Conservation (phyloP, 2,329 filamentous ascomycete species). For the Neocatenulostroma microsporum region DNA sequence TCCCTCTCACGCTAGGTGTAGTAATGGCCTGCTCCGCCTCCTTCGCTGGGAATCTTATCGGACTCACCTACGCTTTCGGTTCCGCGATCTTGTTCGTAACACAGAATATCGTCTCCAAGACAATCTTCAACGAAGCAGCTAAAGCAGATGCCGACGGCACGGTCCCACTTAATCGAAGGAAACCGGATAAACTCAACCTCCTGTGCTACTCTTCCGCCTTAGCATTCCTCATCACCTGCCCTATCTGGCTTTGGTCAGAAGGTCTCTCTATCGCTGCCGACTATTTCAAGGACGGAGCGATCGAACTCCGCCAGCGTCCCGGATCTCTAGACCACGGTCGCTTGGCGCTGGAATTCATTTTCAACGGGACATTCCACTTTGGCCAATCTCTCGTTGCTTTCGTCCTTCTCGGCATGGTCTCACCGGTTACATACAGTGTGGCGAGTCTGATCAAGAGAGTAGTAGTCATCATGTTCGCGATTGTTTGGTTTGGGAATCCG, state of each 20-base stretch:
- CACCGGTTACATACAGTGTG: slow-evolving; percentile 93
- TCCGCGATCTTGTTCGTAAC: slow-evolving; percentile 95
- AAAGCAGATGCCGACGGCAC: slow-evolving; percentile 69
- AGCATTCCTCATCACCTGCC: slow-evolving; percentile 78
- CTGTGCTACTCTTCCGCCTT: slow-evolving; percentile 94
- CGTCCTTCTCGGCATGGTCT: slow-evolving; percentile 82
- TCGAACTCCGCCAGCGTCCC: slow-evolving; percentile 68
- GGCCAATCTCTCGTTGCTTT: slow-evolving; percentile 95
- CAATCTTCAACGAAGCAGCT: slow-evolving; percentile 90
- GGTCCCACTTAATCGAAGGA: slow-evolving; percentile 57
- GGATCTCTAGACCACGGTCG: slow-evolving; percentile 59
- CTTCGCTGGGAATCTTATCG: slow-evolving; percentile 80
- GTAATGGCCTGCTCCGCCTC: slow-evolving; percentile 92
- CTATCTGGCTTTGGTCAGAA: slow-evolving; percentile 91
- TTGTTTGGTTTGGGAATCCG: slow-evolving; percentile 89
- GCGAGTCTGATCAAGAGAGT: slow-evolving; percentile 95
- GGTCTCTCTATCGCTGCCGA: slow-evolving; percentile 70
- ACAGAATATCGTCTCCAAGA: slow-evolving; percentile 98
- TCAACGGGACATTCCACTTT: slow-evolving; percentile 96
- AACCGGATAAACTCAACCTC: slow-evolving; percentile 93
- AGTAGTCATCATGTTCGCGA: slow-evolving; percentile 89
- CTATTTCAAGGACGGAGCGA: slow-evolving; percentile 70
- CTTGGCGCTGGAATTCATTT: slow-evolving; percentile 74
- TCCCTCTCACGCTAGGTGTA: slow-evolving; percentile 85
- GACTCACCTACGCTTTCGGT: slow-evolving; percentile 79